Base-by-base conservation (phyloP, 176 grass and related monocot genomes). In the Cenchrus purpureus region DNA sequence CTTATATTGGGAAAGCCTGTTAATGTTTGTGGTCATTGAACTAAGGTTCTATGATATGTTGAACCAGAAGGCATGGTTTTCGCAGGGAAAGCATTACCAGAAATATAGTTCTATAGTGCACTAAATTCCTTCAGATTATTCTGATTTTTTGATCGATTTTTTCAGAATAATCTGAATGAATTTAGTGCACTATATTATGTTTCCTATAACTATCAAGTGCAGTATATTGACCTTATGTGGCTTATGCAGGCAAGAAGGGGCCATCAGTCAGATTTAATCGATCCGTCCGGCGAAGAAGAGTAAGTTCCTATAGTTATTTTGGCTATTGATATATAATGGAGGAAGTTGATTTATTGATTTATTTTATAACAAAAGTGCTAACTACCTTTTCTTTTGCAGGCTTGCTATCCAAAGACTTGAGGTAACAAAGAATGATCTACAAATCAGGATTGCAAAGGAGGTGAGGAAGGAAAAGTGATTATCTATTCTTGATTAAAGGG, bases 351-450 rank as follows among this genome's bases (percentile, higher is more conserved):
- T 85, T 75, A 73, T 67, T 55, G 22, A 77, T 89, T 72, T 57
- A 64, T 76, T 85, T 76, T 66, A 75, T 65, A 61, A 54, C 83
- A 28, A 74, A 81, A 1, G 19, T 58, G 76, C 58, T 88, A 69
- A 56, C 45, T 70, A 37, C 37, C 44, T 28, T 40, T 40, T 40
- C 22, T 40, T 40, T 80, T 75, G 15, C 86, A 99, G 97, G 94
- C 90, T 99, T 92, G 94, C 94, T 88, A 99, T 99, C 82, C 94
- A 99, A 81, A 91, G 97, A 88, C 94, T 99, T 77, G 94, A 94
- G 93, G 79, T 90, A 57, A 89, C 94, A 80, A 94, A 99, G 90
- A 99, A 97, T 74, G 94, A 99, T 81, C 80, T 99, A 57, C 94
- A 92, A 65, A 92, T 92, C 61, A 91, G 97, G 83, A 99, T 99